These are phyloP conservation scores for Eucalyptus cloeziana DNA, from an alignment of 345 rosid genomes.

Conservation along the genomic window DNA sequence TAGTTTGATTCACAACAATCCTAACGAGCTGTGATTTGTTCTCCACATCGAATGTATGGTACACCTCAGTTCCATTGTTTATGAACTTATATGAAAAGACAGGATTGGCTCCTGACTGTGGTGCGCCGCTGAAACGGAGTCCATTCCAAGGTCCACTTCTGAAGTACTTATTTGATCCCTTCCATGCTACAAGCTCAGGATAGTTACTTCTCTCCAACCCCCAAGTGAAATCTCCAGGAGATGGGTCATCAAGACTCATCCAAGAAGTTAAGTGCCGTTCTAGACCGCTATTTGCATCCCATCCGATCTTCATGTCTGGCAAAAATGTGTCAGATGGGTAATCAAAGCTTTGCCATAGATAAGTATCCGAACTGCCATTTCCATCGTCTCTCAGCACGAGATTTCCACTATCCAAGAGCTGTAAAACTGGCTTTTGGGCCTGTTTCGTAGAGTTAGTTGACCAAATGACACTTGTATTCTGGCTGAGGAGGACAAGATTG, in stretches of 20 bases:
- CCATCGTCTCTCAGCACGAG: slow-evolving; percentile 13
- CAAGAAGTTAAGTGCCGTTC: slow-evolving; percentile 12
- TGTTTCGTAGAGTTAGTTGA: not conserved
- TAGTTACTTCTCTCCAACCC: slow-evolving; percentile 4
- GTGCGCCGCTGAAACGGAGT: slow-evolving; percentile 10
- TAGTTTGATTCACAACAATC: not conserved
- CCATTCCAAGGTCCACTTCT: slow-evolving; percentile 36
- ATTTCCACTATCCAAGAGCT: slow-evolving; percentile 30
- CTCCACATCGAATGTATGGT: slow-evolving; percentile 3
- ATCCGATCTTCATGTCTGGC: slow-evolving; percentile 39
- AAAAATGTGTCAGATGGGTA: slow-evolving; percentile 25
- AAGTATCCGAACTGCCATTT: not conserved
- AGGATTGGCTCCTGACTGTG: not conserved
- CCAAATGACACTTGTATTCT: slow-evolving; percentile 2
- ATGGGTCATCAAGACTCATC: slow-evolving; percentile 24
- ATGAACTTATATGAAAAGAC: slow-evolving; percentile 8
- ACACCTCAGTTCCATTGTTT: not conserved
- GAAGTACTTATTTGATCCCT: not conserved
- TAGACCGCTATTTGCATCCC: not conserved
- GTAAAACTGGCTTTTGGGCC: slow-evolving; percentile 6
- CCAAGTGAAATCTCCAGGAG: slow-evolving; percentile 10
- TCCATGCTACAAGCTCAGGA: slow-evolving; percentile 2
- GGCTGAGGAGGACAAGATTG: slow-evolving; percentile 10
- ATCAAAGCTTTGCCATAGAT: slow-evolving; percentile 38
- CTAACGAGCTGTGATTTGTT: not conserved